Conservation (phyloP, 2,329 filamentous ascomycete species). For the Myriosclerotinia scirpicola region DNA sequence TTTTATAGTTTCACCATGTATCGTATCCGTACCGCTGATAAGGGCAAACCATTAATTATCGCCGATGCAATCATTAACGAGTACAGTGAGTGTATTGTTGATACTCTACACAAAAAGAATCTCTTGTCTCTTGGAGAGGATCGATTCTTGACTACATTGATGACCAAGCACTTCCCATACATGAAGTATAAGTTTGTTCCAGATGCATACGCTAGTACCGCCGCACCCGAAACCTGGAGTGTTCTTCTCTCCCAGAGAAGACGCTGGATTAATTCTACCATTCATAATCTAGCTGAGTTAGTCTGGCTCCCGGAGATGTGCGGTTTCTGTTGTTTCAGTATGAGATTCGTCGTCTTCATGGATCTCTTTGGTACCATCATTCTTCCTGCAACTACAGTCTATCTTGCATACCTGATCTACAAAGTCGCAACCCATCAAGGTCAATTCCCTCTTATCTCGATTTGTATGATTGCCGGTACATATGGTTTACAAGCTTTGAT, state of each 20-base stretch:
- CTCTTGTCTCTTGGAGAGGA: constrained; percentile 91
- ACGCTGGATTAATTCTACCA: constrained; percentile 98
- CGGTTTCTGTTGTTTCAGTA: constrained; percentile 98
- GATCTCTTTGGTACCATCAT: constrained; percentile 92
- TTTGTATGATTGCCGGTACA: constrained; percentile 84
- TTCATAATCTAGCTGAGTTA: constrained; percentile 92
- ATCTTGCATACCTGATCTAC: constrained; percentile 87
- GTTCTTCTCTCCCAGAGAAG: constrained; percentile 96
- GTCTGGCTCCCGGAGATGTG: constrained; percentile 91
- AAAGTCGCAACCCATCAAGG: constrained; percentile 65
- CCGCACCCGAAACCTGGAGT: constrained; percentile 90
- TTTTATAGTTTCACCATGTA: constrained; percentile 92
- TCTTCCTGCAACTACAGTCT: constrained; percentile 82
- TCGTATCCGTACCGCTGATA: constrained; percentile 88
- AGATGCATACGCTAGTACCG: constrained; percentile 89
- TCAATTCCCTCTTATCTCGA: constrained; percentile 80
- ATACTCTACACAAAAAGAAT: constrained; percentile 95
- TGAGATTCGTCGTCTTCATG: constrained; percentile 94
- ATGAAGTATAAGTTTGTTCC: constrained; percentile 97
- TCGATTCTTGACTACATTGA: constrained; percentile 93
- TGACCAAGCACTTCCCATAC: constrained; percentile 94
- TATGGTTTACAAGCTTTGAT: constrained; percentile 96
- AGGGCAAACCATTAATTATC: constrained; percentile 91
- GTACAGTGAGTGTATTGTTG: constrained; percentile 84
- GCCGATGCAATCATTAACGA: constrained; percentile 84